These are phyloP conservation scores for Pseudotsuga menziesii DNA, from an alignment of 75 land plant genomes.

Conservation along the genomic window DNA sequence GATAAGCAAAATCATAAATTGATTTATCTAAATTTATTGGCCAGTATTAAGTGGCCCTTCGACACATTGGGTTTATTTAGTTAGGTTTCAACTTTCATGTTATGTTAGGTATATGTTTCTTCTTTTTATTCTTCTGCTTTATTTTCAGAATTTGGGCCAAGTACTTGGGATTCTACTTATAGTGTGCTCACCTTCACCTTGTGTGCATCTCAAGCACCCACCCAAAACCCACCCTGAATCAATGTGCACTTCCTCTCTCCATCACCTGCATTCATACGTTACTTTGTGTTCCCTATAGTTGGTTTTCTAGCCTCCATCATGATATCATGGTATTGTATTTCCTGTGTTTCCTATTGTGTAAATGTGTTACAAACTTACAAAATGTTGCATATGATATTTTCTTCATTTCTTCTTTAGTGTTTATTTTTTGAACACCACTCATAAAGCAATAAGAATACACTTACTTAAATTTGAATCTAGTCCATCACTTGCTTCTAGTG, in stretches of 20 bases:
- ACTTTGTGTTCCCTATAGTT: not conserved
- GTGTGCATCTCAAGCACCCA: not conserved
- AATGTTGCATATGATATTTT: not conserved
- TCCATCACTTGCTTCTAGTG: not conserved
- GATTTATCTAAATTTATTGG: not conserved
- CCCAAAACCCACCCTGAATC: not conserved
- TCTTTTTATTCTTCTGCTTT: no score
- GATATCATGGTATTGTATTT: not conserved
- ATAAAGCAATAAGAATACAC: not conserved
- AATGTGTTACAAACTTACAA: not conserved
- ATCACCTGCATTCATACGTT: not conserved
- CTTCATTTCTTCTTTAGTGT: not conserved
- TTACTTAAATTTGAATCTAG: not conserved
- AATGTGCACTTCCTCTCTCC: not conserved
- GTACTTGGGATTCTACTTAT: not conserved
- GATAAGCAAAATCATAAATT: not conserved
- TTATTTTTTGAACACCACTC: not conserved
- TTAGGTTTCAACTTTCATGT: not conserved
- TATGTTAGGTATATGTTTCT: no score
- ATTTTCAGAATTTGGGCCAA: not conserved
- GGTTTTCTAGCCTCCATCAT: not conserved
- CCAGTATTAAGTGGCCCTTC: not conserved
- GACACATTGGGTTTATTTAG: no score
- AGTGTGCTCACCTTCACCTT: not conserved
- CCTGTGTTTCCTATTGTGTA: no score